phyloP scores from a whole-genome alignment of 2,329 filamentous ascomycete species.

The Scedosporium apiospermum region DNA sequence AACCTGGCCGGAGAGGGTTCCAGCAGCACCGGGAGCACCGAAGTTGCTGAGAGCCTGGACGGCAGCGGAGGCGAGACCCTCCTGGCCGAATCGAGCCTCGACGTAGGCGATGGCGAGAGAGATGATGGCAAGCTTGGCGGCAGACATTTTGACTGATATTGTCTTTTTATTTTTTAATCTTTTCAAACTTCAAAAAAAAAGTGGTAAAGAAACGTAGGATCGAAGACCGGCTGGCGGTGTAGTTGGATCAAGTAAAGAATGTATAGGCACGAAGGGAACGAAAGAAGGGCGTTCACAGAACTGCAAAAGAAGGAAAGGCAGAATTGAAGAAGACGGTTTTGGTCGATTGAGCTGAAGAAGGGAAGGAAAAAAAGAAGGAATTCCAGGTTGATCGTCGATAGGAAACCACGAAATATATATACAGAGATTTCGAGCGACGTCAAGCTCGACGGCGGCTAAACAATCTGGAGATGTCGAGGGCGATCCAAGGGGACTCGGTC shows the following conservation, averaged over 20 bases:
- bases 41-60: slow-evolving; percentile 43
- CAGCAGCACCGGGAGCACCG: slow-evolving; percentile 49
- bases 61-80: slow-evolving; percentile 46
- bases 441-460: not conserved
- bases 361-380: slow-evolving; percentile 8
- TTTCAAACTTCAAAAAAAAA: slow-evolving; percentile 8
- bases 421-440: not conserved
- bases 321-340: slow-evolving; percentile 14
- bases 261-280: slow-evolving; percentile 1
- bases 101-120: slow-evolving; percentile 31
- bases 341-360: slow-evolving; percentile 10
- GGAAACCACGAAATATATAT: slow-evolving; percentile 5
- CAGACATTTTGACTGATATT: slow-evolving; percentile 27
- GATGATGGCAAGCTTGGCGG: slow-evolving; percentile 28
- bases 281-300: slow-evolving; percentile 25
- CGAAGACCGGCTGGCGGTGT: slow-evolving; percentile 14
- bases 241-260: slow-evolving; percentile 3
- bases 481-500: not conserved
- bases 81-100: slow-evolving; percentile 53
- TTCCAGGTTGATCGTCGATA: slow-evolving; percentile 2
- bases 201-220: slow-evolving; percentile 8
- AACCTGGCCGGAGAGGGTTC: slow-evolving; percentile 52
- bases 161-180: slow-evolving; percentile 1
- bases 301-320: slow-evolving; percentile 18
- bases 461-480: not conserved